phyloP scores from a whole-genome alignment of 2,329 filamentous ascomycete genomes.

The Clonostachys sp. region DNA sequence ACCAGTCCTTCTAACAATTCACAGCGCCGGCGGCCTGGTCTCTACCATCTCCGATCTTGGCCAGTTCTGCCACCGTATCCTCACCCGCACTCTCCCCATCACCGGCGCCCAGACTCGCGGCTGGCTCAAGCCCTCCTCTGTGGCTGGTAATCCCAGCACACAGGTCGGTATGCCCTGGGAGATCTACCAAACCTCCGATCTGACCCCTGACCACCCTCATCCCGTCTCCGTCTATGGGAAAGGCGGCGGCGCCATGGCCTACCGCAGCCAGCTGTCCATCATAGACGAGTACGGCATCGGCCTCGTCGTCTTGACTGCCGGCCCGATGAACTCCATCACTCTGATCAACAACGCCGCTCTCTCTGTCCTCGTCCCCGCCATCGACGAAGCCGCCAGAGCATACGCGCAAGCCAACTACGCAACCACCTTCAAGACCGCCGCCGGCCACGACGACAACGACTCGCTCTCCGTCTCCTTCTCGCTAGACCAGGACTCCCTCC shows the following conservation, averaged over 20 bases:
- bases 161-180: conserved; percentile 31
- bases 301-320: conserved; percentile 20
- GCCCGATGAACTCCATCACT: conserved; percentile 16
- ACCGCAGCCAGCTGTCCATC: conserved; percentile 24
- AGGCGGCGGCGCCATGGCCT: conserved; percentile 23
- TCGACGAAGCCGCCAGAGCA: conserved; percentile 16
- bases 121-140: conserved; percentile 27
- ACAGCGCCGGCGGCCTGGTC: conserved; percentile 24
- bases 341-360: conserved; percentile 19
- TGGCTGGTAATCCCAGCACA: conserved; percentile 17
- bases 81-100: conserved; percentile 16
- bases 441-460: background rate
- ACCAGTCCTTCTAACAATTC: background rate
- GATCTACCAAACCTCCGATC: conserved; percentile 17
- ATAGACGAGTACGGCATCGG: conserved; percentile 28
- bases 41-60: conserved; percentile 24
- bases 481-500: conserved; percentile 15
- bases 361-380: conserved; percentile 14
- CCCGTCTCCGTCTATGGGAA: conserved; percentile 24
- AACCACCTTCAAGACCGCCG: conserved; percentile 1
- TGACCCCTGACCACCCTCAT: conserved; percentile 19
- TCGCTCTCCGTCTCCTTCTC: conserved; percentile 9
- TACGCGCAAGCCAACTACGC: conserved; percentile 13
- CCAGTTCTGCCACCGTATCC: conserved; percentile 16
- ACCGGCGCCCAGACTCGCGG: conserved; percentile 13